Evolutionary conservation across 106 monocot species (phyloP).

Genomic region (Agapanthus africanus): DNA sequence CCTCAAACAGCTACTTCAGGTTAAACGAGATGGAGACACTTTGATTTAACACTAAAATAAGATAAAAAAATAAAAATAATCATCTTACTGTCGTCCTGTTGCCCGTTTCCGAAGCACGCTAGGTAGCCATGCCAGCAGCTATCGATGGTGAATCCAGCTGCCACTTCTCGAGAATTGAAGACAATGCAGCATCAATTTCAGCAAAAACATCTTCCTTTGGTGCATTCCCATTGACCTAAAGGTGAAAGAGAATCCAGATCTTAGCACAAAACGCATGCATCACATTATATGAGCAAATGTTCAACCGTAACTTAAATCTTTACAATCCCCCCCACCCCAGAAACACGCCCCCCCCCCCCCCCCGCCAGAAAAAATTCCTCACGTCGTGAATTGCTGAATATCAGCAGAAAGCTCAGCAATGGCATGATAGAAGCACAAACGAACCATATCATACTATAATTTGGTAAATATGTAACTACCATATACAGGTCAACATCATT

Average conservation of each 20-base stretch:
- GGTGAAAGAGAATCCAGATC: too few species aligned
- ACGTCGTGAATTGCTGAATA: too few species aligned
- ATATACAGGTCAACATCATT: too few species aligned
- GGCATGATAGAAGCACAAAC: neutral
- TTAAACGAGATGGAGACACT: neutral
- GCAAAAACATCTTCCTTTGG: constrained; percentile 66
- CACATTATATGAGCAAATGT: too few species aligned
- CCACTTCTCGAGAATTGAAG: constrained; percentile 33
- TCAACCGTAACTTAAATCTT: too few species aligned
- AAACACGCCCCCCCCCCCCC: too few species aligned
- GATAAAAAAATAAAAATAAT: neutral
- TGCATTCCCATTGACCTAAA: constrained; percentile 71
- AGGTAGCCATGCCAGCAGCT: constrained; percentile 32
- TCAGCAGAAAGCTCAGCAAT: too few species aligned
- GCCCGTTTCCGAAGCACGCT: neutral
- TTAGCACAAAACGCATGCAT: too few species aligned
- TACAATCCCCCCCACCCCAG: too few species aligned
- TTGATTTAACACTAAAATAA: neutral
- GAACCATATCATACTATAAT: neutral
- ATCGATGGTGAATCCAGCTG: constrained; percentile 29
- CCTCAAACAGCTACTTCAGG: neutral
- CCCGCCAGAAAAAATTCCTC: too few species aligned
- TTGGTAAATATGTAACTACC: too few species aligned
- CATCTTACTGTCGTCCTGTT: neutral
- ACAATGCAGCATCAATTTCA: constrained; percentile 52